These are phyloP conservation scores for Boletus rex-veris DNA, from an alignment of 768 basidiomycete species.

Conservation along the genomic window DNA sequence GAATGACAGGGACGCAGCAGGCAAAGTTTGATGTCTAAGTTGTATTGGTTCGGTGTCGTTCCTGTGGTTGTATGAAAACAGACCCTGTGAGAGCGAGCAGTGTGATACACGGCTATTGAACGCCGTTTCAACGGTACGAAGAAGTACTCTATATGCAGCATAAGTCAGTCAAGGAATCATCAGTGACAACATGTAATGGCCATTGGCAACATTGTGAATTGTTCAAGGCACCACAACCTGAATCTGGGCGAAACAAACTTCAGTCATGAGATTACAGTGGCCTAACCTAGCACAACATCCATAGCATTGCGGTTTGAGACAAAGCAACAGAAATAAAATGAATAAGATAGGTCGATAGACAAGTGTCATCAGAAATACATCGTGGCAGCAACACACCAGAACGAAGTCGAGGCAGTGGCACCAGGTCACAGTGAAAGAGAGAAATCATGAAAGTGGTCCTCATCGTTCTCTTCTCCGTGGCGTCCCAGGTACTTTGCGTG, in stretches of 20 bases:
- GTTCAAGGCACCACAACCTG: neutral
- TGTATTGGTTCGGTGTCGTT: neutral
- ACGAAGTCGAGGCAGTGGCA: neutral
- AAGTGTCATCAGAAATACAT: slow-evolving; percentile 26
- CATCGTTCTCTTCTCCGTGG: slow-evolving; percentile 41
- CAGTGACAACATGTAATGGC: neutral
- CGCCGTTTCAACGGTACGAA: neutral
- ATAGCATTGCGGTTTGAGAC: slow-evolving; percentile 28
- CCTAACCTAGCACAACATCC: slow-evolving; percentile 22
- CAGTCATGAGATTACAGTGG: neutral
- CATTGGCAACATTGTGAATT: neutral
- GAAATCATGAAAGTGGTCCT: slow-evolving; percentile 4
- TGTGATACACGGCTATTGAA: neutral
- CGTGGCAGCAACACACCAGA: slow-evolving; percentile 12
- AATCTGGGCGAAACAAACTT: neutral
- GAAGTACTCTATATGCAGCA: too few relatives aligned
- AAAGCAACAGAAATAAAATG: slow-evolving; percentile 30
- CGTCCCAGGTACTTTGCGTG: slow-evolving; percentile 60
- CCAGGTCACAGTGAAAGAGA: slow-evolving; percentile 7
- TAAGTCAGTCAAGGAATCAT: too few relatives aligned
- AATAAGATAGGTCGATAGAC: slow-evolving; percentile 29
- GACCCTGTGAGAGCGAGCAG: too few relatives aligned
- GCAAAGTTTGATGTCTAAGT: neutral
- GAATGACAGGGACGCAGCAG: neutral
- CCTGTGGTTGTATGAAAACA: neutral